Evolutionary conservation across 2,329 filamentous ascomycete species (phyloP).

Genomic region (Didymella pomorum): DNA sequence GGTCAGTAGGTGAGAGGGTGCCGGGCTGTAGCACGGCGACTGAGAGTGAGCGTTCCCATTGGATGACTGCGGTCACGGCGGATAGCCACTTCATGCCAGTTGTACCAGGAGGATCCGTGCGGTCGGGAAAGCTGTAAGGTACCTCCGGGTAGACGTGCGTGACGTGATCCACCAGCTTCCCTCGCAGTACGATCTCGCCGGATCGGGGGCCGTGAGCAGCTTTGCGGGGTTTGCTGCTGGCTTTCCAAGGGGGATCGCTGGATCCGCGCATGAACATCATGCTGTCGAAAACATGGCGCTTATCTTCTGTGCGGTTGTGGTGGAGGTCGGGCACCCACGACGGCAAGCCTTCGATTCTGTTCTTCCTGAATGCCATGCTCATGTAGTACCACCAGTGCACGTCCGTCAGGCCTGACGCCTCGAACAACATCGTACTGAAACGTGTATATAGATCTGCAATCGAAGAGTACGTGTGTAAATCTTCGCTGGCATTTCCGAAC

Average conservation of each 20-base stretch:
- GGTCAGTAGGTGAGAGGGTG: background rate
- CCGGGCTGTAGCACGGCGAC: background rate
- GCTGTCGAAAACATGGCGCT: conserved; percentile 3
- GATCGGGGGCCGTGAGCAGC: background rate
- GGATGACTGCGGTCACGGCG: background rate
- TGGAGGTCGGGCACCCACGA: conserved; percentile 14
- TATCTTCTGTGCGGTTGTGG: background rate
- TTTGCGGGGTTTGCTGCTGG: conserved; percentile 1
- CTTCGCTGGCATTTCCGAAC: background rate
- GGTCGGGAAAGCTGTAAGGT: background rate
- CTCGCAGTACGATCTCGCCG: conserved; percentile 5
- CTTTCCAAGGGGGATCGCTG: conserved; percentile 5
- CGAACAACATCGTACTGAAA: conserved; percentile 5
- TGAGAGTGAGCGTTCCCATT: conserved; percentile 5
- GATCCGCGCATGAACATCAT: background rate
- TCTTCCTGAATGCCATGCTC: conserved; percentile 10
- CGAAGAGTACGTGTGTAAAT: background rate
- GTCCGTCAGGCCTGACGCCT: background rate
- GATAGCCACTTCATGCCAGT: background rate
- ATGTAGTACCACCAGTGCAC: conserved; percentile 9
- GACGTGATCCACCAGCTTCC: conserved; percentile 3
- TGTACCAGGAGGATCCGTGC: background rate
- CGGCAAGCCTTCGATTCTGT: conserved; percentile 6
- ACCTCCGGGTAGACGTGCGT: background rate
- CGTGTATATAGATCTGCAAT: conserved; percentile 6